A percentile compares a stretch with the other conserved stretches of the same genome.
Evolutionary conservation across 768 basidiomycete species (phyloP).

Genomic region (Lactarius evosmus): DNA sequence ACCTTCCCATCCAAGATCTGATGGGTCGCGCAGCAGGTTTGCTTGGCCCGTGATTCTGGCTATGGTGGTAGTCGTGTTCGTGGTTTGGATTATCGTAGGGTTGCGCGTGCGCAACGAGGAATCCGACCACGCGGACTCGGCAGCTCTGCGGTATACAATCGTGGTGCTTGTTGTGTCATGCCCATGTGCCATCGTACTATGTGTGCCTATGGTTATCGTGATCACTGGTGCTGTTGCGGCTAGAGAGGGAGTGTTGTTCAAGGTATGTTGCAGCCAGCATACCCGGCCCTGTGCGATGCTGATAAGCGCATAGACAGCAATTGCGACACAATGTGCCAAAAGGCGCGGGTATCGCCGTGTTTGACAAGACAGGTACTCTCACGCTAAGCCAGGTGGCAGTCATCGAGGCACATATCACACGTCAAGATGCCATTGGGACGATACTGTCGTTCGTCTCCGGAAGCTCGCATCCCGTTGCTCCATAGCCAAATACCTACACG

Average conservation of each 20-base stretch:
- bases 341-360: constrained; percentile 44
- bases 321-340: constrained; percentile 27
- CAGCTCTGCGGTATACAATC: constrained; percentile 49
- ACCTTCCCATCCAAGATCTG: constrained; percentile 40
- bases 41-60: constrained; percentile 47
- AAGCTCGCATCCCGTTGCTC: constrained; percentile 39
- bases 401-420: constrained; percentile 35
- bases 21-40: constrained; percentile 49
- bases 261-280: constrained; percentile 22
- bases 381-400: constrained; percentile 44
- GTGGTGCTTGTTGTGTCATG: constrained; percentile 51
- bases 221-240: constrained; percentile 36
- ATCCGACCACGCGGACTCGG: constrained; percentile 32
- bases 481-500: constrained; percentile 35
- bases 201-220: constrained; percentile 40
- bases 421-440: constrained; percentile 27
- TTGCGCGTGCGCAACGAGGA: constrained; percentile 32
- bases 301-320: constrained; percentile 13
- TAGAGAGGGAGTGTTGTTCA: constrained; percentile 35
- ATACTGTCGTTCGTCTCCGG: constrained; percentile 36
- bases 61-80: constrained; percentile 39
- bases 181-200: constrained; percentile 46
- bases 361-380: constrained; percentile 62
- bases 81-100: constrained; percentile 39
- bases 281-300: neutral